Evolutionary conservation across 1,284 basidiomycete genomes (phyloP).

Genomic region (Heliocybe sulcata): DNA sequence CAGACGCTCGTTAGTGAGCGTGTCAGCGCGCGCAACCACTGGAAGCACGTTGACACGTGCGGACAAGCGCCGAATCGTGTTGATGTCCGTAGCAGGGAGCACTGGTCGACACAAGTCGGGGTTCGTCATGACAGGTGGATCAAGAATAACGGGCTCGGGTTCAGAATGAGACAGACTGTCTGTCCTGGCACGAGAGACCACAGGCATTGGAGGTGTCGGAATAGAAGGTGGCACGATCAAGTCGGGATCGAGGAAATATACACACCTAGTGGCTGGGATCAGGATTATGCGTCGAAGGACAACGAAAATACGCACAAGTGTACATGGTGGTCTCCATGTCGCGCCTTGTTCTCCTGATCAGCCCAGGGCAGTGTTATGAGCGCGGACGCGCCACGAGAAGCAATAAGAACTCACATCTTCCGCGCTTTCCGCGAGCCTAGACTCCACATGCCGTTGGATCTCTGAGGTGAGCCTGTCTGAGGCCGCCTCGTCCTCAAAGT

Average conservation of each 20-base stretch:
- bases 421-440: constrained; percentile 56
- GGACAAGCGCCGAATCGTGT: constrained; percentile 85
- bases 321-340: constrained; percentile 63
- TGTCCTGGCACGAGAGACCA: constrained; percentile 54
- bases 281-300: constrained; percentile 11
- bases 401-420: constrained; percentile 54
- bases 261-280: constrained; percentile 43
- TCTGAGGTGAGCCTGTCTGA: constrained; percentile 54
- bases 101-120: constrained; percentile 56
- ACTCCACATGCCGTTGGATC: constrained; percentile 59
- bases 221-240: constrained; percentile 60
- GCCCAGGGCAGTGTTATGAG: constrained; percentile 7
- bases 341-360: constrained; percentile 56
- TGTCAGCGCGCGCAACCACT: constrained; percentile 89
- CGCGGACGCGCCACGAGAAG: constrained; percentile 11
- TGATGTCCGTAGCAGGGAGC: constrained; percentile 74
- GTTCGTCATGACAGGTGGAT: constrained; percentile 68
- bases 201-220: constrained; percentile 51
- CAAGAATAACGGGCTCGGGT: constrained; percentile 67
- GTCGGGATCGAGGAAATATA: constrained; percentile 78
- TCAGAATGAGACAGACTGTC: constrained; percentile 65
- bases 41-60: constrained; percentile 93
- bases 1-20: constrained; percentile 84
- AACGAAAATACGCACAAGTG: constrained; percentile 60
- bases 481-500: constrained; percentile 53